These are phyloP conservation scores for Heterobasidion irregulare DNA, from an alignment of 1,284 basidiomycete species.

Conservation along the genomic window DNA sequence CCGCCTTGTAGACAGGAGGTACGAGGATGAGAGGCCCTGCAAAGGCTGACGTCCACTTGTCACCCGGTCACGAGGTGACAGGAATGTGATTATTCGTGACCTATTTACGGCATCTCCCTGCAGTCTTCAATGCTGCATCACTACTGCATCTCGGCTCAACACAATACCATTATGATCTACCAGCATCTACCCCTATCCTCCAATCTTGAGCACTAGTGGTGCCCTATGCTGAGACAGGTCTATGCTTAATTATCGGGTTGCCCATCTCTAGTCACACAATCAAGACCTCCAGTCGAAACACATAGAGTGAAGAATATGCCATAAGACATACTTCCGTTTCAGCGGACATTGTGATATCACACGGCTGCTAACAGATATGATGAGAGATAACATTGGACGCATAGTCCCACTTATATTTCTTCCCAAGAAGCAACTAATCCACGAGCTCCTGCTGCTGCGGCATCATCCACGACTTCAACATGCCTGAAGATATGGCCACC, in stretches of 20 bases:
- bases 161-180: too few species aligned
- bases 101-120: not conserved
- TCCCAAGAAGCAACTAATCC: slow-evolving; percentile 17
- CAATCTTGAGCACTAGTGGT: too few species aligned
- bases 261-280: too few species aligned
- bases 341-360: too few species aligned
- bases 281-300: too few species aligned
- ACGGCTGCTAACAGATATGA: not conserved
- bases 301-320: too few species aligned
- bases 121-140: too few species aligned
- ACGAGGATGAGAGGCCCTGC: not conserved
- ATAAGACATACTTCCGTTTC: too few species aligned
- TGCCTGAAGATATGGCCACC: slow-evolving; percentile 54
- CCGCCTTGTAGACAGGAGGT: not conserved
- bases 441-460: slow-evolving; percentile 52
- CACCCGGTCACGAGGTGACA: not conserved
- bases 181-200: too few species aligned
- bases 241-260: too few species aligned
- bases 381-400: not conserved
- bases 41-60: not conserved
- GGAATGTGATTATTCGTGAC: not conserved
- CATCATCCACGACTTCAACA: slow-evolving; percentile 60
- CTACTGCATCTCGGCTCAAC: too few species aligned
- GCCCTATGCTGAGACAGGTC: too few species aligned
- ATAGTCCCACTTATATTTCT: not conserved